A percentile compares a stretch with the other conserved stretches of the same genome.
Conservation (phyloP, 768 basidiomycete species). For the Suillus lakei region DNA sequence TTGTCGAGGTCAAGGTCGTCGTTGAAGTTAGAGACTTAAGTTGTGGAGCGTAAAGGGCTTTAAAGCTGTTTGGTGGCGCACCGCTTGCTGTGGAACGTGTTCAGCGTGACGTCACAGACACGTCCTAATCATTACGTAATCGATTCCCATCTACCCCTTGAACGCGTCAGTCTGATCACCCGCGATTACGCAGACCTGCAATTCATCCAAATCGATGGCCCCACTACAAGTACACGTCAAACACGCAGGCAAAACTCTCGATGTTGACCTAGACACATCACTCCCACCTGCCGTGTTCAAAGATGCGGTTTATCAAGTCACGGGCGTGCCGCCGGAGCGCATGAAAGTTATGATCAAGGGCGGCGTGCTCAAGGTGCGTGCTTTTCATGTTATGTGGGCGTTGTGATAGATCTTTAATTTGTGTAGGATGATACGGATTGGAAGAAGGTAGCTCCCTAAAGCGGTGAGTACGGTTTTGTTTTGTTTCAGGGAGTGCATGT, state of each 20-base stretch:
- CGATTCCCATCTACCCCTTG: constrained; percentile 28
- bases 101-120: constrained; percentile 32
- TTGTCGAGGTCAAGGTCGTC: neutral
- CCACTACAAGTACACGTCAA: constrained; percentile 83
- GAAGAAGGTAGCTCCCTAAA: constrained; percentile 84
- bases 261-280: constrained; percentile 74
- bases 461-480: constrained; percentile 50
- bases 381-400: neutral
- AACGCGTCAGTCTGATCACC: constrained; percentile 18
- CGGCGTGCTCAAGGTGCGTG: constrained; percentile 81
- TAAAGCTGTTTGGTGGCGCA: neutral
- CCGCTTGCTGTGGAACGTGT: constrained; percentile 23
- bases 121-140: constrained; percentile 25
- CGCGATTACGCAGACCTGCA: constrained; percentile 9
- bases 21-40: neutral
- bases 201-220: constrained; percentile 50
- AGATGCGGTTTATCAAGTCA: constrained; percentile 76
- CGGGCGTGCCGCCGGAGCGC: constrained; percentile 86
- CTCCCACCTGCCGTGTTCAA: constrained; percentile 78
- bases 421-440: constrained; percentile 85
- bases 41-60: neutral
- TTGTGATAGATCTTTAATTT: constrained; percentile 9
- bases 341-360: constrained; percentile 99
- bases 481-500: neutral
- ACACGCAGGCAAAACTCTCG: constrained; percentile 82